Conservation (phyloP, 169 alveolate species). For the Babesia ovis region DNA sequence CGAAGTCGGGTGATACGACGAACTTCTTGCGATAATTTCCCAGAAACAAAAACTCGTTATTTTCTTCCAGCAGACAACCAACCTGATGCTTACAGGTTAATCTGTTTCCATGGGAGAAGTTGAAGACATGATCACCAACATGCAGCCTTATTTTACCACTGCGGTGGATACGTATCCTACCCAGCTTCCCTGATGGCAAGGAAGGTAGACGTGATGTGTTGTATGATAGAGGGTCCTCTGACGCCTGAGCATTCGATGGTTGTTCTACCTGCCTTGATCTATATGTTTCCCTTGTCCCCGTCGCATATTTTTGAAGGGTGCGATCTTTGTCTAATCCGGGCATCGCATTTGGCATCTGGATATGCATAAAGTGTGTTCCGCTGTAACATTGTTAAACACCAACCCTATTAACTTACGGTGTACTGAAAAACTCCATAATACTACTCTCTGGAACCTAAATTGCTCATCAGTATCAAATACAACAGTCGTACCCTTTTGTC, state of each 20-base stretch:
- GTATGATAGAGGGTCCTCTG: constrained; percentile 29
- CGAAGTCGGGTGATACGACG: constrained; percentile 61
- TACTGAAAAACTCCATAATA: constrained; percentile 42
- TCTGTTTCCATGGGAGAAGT: constrained; percentile 46
- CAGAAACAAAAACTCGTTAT: constrained; percentile 60
- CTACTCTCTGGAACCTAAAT: not conserved
- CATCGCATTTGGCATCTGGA: constrained; percentile 67
- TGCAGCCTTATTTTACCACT: constrained; percentile 65
- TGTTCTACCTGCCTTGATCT: not conserved
- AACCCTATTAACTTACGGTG: constrained; percentile 16
- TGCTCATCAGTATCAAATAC: not conserved
- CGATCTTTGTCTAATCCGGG: constrained; percentile 55
- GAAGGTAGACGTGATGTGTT: constrained; percentile 36
- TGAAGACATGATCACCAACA: constrained; percentile 61
- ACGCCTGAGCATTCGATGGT: not conserved
- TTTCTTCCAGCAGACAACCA: constrained; percentile 61
- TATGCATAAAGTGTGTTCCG: constrained; percentile 60
- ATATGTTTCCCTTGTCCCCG: not conserved
- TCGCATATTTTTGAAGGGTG: not conserved
- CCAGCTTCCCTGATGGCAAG: constrained; percentile 62
- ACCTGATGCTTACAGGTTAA: constrained; percentile 66
- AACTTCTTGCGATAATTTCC: constrained; percentile 58
- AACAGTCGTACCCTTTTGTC: constrained; percentile 27
- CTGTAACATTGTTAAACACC: constrained; percentile 3
- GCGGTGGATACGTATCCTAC: constrained; percentile 46